These are phyloP conservation scores for Colletotrichum sp. DNA, from an alignment of 2,329 filamentous ascomycete species.

Conservation along the genomic window DNA sequence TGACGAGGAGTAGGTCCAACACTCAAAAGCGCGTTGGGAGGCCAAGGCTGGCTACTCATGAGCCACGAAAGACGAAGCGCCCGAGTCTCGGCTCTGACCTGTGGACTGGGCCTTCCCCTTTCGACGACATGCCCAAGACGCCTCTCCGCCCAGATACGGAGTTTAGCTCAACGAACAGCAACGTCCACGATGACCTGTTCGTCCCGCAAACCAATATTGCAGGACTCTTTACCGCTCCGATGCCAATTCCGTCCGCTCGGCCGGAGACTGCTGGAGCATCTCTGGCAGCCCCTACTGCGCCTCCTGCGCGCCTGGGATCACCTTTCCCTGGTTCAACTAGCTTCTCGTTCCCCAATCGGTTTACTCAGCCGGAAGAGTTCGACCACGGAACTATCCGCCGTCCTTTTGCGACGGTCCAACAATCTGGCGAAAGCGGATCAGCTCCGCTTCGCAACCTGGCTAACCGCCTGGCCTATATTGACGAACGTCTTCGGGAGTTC, in stretches of 20 bases:
- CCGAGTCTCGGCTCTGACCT: slow-evolving; percentile 61
- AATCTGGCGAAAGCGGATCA: slow-evolving; percentile 39
- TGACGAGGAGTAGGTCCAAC: slow-evolving; percentile 54
- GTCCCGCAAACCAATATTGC: slow-evolving; percentile 47
- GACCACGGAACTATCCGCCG: slow-evolving; percentile 49
- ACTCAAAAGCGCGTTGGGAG: slow-evolving; percentile 57
- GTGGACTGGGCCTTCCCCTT: slow-evolving; percentile 50
- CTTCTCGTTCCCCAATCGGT: slow-evolving; percentile 65
- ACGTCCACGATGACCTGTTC: slow-evolving; percentile 40
- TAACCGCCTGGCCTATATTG: slow-evolving; percentile 61
- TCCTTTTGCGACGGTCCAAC: slow-evolving; percentile 64
- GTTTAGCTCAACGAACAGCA: slow-evolving; percentile 38
- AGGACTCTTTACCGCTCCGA: slow-evolving; percentile 36
- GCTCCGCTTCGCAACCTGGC: slow-evolving; percentile 50
- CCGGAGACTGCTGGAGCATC: neutral
- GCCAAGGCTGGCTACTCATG: slow-evolving; percentile 48
- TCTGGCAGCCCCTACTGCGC: slow-evolving; percentile 32
- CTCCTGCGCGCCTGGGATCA: slow-evolving; percentile 60
- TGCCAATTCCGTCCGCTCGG: neutral
- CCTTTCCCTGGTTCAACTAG: slow-evolving; percentile 60
- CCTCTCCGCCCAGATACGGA: slow-evolving; percentile 27
- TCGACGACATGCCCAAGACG: slow-evolving; percentile 24
- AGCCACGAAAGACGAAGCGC: slow-evolving; percentile 54
- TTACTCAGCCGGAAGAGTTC: slow-evolving; percentile 51
- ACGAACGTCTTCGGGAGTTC: slow-evolving; percentile 61